Conservation (phyloP, 2,329 filamentous ascomycete genomes). For the Erysiphe neolycopersici region DNA sequence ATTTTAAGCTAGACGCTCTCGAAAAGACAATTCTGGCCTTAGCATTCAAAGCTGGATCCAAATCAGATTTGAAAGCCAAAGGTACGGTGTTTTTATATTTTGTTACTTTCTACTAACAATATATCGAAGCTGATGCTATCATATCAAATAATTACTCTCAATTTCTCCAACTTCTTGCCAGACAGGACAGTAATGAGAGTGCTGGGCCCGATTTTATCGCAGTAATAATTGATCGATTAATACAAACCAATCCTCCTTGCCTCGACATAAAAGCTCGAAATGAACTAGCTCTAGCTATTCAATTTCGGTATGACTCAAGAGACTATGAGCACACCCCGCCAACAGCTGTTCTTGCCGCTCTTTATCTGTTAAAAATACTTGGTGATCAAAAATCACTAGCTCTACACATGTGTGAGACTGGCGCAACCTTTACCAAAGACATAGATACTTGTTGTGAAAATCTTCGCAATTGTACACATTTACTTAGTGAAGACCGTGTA, state of each 20-base stretch:
- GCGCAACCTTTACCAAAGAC: slow-evolving; percentile 47
- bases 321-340: slow-evolving; percentile 37
- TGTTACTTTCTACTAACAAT: background rate
- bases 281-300: slow-evolving; percentile 34
- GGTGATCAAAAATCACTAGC: slow-evolving; percentile 31
- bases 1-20: slow-evolving; percentile 77
- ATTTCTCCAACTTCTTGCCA: slow-evolving; percentile 42
- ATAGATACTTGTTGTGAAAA: slow-evolving; percentile 35
- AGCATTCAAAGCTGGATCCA: slow-evolving; percentile 63
- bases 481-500: slow-evolving; percentile 58
- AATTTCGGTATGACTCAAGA: slow-evolving; percentile 29
- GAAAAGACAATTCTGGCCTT: slow-evolving; percentile 70
- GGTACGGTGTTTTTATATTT: slow-evolving; percentile 24
- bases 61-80: slow-evolving; percentile 65
- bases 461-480: slow-evolving; percentile 24
- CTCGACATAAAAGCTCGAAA: slow-evolving; percentile 53
- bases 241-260: slow-evolving; percentile 63
- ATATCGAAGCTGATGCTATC: slow-evolving; percentile 52
- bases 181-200: slow-evolving; percentile 36
- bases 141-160: slow-evolving; percentile 52
- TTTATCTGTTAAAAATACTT: slow-evolving; percentile 42
- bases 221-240: slow-evolving; percentile 58
- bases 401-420: slow-evolving; percentile 45
- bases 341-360: slow-evolving; percentile 38
- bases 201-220: slow-evolving; percentile 45